A percentile compares a stretch with the other conserved stretches of the same genome.
phyloP scores from a whole-genome alignment of 2,329 filamentous ascomycete species.

The Alternaria novae-zelandiae region DNA sequence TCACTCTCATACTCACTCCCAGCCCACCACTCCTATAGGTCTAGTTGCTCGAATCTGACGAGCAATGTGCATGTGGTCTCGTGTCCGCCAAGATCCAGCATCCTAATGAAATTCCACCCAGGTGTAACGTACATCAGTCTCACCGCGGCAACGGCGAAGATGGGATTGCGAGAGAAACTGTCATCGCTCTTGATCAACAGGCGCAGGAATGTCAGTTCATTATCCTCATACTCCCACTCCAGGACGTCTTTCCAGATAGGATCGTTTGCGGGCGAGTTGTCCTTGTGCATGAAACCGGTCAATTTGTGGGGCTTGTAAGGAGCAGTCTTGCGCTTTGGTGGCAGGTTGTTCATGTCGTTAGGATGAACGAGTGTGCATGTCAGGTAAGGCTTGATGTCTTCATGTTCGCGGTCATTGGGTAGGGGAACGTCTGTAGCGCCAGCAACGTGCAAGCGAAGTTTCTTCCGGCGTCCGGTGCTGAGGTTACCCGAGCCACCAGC shows the following conservation, averaged over 20 bases:
- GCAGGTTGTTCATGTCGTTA: constrained; percentile 55
- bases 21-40: constrained; percentile 19
- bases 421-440: constrained; percentile 69
- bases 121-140: constrained; percentile 62
- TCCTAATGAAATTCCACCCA: constrained; percentile 69
- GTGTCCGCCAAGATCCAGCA: constrained; percentile 69
- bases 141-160: constrained; percentile 67
- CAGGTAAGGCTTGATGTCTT: constrained; percentile 67
- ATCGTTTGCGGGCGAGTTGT: constrained; percentile 66
- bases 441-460: constrained; percentile 64
- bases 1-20: neutral
- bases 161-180: constrained; percentile 66
- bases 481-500: constrained; percentile 61
- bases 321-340: constrained; percentile 67
- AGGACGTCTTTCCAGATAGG: constrained; percentile 71
- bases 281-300: constrained; percentile 61
- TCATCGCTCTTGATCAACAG: constrained; percentile 73
- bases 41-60: constrained; percentile 64
- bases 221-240: constrained; percentile 73
- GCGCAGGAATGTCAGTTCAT: constrained; percentile 68
- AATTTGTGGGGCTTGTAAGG: constrained; percentile 67
- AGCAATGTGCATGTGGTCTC: constrained; percentile 69
- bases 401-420: constrained; percentile 53
- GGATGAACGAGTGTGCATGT: constrained; percentile 70
- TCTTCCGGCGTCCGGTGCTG: constrained; percentile 55